Evolutionary conservation across 306 rosid species (phyloP), one percentile per base, ranked within the genome.

Genomic region (Elaeagnus macrophylla): DNA sequence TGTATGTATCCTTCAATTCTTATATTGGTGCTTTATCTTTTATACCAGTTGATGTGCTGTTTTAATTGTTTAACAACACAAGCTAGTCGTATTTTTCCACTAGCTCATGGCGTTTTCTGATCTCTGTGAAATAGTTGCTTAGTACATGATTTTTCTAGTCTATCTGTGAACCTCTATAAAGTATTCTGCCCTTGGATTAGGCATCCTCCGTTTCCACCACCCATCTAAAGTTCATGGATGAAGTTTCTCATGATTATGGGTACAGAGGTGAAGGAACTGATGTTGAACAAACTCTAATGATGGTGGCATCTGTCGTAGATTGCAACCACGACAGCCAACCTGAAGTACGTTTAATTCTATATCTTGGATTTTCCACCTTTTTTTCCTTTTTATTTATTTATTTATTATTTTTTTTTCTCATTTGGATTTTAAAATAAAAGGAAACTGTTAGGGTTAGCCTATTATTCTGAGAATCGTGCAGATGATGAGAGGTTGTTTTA

Each of bases 281-380:
- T 67, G 72, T 68, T 32, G 95, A 84, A 64, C 77, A 84, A 37
- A 81, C 81, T 51, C 75, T 84, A 51, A 90, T 67, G 75, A 86
- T 43, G 76, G 77, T 86, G 42, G 41, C 66, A 43, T 62, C 90
- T 35, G 54, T 59, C 57, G 77, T 68, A 51, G 80, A 49, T 52
- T 71, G 71, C 18, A 61, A 70, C 62, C 86, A 74, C 58, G 66
- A 56, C 58, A 51, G 66, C 56, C 35, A 39, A 49, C 73, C 59
- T 60, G 78, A 80, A 63, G 97, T 86, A 79, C 74, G 89, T 70
- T 58, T 70, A 37, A 55, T 59, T 41, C 50, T 53, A 36, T 67
- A 50, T 59, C 46, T 48, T 53, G 14, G 51, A 25, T 25, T 25
- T 25, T 25, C 32, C 32, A 25, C 32, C 32, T 25, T 25, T 25